phyloP scores from a whole-genome alignment of 345 rosid species.

The Eutrema heterophyllum region DNA sequence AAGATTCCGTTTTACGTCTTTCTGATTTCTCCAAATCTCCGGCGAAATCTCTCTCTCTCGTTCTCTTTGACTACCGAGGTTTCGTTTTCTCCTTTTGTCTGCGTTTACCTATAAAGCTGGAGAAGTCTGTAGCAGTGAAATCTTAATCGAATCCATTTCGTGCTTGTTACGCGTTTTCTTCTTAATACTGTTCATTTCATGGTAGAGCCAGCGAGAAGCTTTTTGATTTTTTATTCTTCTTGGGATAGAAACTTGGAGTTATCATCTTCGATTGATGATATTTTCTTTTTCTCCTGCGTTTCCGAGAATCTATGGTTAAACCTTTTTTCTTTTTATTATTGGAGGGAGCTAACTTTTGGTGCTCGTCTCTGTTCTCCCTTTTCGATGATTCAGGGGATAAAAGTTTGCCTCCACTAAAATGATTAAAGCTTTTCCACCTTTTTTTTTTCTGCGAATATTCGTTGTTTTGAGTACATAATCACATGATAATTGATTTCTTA shows the following conservation, averaged over 20 bases:
- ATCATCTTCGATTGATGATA: neutral
- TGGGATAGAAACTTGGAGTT: neutral
- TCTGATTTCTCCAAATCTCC: slow-evolving; percentile 9
- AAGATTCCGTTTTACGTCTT: slow-evolving; percentile 8
- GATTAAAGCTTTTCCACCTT: neutral
- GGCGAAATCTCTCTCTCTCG: neutral
- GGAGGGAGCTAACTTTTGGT: slow-evolving; percentile 5
- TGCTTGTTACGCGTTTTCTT: slow-evolving; percentile 13
- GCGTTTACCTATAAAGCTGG: neutral
- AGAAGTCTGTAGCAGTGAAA: neutral
- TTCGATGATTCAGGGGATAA: neutral
- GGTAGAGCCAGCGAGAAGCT: neutral
- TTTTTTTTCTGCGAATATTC: neutral
- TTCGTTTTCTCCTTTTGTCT: slow-evolving; percentile 4
- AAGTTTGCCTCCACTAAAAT: slow-evolving; percentile 1
- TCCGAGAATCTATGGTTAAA: slow-evolving; percentile 8
- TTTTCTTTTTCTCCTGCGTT: neutral
- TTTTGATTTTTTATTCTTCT: neutral
- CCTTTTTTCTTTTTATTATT: neutral
- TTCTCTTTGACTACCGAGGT: slow-evolving; percentile 12
- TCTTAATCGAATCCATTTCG: slow-evolving; percentile 10
- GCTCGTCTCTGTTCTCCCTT: slow-evolving; percentile 14
- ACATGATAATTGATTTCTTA: neutral
- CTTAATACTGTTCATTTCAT: neutral
- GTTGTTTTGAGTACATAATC: neutral